A percentile compares a stretch with the other conserved stretches of the same genome.
These are phyloP conservation scores for Rhodamnia argentea DNA, from an alignment of 345 rosid species.

Conservation along the genomic window DNA sequence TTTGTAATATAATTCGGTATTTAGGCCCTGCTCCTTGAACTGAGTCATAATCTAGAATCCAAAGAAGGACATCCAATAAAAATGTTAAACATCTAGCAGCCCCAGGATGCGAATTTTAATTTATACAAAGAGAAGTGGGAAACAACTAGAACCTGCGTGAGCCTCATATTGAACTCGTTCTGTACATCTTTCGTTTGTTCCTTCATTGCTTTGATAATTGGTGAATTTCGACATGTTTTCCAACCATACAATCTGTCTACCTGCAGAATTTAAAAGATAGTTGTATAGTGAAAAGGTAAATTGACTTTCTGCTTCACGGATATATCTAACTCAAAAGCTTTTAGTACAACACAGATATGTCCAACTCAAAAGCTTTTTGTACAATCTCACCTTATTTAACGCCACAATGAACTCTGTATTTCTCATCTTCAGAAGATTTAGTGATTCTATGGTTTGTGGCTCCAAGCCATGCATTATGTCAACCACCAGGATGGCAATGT, in stretches of 20 bases:
- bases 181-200: slow-evolving; percentile 58
- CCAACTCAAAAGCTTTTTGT: background rate
- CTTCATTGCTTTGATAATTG: slow-evolving; percentile 59
- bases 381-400: slow-evolving; percentile 64
- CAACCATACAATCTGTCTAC: slow-evolving; percentile 93
- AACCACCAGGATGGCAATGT: slow-evolving; percentile 93
- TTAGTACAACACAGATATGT: background rate
- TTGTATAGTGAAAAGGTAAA: background rate
- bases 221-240: slow-evolving; percentile 71
- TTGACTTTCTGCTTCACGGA: background rate
- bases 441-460: slow-evolving; percentile 90
- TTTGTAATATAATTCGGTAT: slow-evolving; percentile 83
- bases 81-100: background rate
- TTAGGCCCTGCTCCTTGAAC: slow-evolving; percentile 85
- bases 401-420: slow-evolving; percentile 89
- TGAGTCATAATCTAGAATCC: slow-evolving; percentile 49
- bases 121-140: background rate
- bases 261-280: slow-evolving; percentile 22
- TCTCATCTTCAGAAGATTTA: slow-evolving; percentile 78
- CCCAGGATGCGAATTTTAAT: background rate
- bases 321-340: background rate
- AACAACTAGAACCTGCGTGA: slow-evolving; percentile 32
- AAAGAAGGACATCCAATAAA: background rate
- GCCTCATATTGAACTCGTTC: slow-evolving; percentile 66
- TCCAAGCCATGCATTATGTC: slow-evolving; percentile 92